Evolutionary conservation across 1,284 basidiomycete species (phyloP).

Genomic region (Psilocybe mexicana): DNA sequence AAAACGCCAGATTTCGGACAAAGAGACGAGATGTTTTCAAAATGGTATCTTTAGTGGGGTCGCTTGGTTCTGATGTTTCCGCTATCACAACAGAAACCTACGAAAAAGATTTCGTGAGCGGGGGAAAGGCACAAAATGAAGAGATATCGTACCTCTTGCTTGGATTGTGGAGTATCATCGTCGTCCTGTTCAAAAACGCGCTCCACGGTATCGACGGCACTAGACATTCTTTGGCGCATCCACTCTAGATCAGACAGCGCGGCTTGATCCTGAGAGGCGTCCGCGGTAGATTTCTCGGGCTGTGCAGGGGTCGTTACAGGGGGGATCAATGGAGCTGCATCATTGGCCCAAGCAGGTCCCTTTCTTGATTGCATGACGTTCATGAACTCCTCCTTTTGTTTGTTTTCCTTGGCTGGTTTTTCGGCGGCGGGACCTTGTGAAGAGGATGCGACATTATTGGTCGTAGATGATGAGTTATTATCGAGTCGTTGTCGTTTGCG

Average conservation of each 20-base stretch:
- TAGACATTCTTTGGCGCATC: constrained; percentile 69
- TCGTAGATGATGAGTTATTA: constrained; percentile 35
- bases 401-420: constrained; percentile 29
- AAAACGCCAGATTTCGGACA: constrained; percentile 88
- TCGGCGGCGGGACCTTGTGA: constrained; percentile 10
- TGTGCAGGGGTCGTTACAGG: constrained; percentile 16
- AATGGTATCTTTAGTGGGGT: constrained; percentile 64
- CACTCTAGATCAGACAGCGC: constrained; percentile 69
- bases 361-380: constrained; percentile 66
- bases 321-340: constrained; percentile 29
- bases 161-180: constrained; percentile 29
- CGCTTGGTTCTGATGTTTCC: constrained; percentile 28
- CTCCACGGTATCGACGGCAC: constrained; percentile 44
- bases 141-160: not conserved
- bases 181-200: constrained; percentile 62
- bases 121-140: constrained; percentile 5
- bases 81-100: not conserved
- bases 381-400: constrained; percentile 58
- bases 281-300: constrained; percentile 7
- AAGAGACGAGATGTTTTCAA: constrained; percentile 83
- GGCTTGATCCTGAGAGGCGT: constrained; percentile 28
- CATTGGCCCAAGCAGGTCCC: constrained; percentile 70
- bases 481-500: constrained; percentile 68
- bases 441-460: constrained; percentile 6
- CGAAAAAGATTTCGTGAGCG: not conserved